Evolutionary conservation across 352 stramenopile genomes (phyloP).

Genomic region (Pythium graminicola): DNA sequence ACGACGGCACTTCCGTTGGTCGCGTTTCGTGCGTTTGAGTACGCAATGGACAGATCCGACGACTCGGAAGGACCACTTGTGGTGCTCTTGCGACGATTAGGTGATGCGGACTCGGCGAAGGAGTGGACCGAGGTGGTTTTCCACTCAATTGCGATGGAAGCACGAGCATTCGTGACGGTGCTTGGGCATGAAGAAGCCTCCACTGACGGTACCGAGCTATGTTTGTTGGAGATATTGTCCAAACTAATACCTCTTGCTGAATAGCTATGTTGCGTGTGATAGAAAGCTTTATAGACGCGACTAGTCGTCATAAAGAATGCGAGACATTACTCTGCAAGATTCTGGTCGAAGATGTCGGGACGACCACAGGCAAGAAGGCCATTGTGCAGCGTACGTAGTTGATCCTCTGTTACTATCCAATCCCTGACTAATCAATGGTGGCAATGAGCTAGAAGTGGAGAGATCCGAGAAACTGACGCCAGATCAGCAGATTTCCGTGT

Average conservation of each 20-base stretch:
- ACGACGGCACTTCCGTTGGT: slow-evolving; percentile 10
- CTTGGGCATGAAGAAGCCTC: neutral
- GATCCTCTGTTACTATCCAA: neutral
- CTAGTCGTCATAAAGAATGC: neutral
- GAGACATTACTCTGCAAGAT: slow-evolving; percentile 3
- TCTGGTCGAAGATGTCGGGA: neutral
- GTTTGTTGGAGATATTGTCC: neutral
- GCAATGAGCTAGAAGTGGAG: slow-evolving; percentile 5
- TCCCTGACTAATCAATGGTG: neutral
- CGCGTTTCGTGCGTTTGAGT: slow-evolving; percentile 13
- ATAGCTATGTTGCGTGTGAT: slow-evolving; percentile 9
- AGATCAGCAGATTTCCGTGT: slow-evolving; percentile 7
- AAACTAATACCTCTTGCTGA: neutral
- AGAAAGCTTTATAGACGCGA: slow-evolving; percentile 3
- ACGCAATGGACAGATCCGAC: neutral
- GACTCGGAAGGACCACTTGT: neutral
- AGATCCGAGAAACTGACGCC: slow-evolving; percentile 3
- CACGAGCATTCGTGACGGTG: slow-evolving; percentile 5
- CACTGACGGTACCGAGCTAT: neutral
- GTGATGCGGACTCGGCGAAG: neutral
- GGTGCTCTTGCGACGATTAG: slow-evolving; percentile 3
- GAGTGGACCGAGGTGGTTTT: slow-evolving; percentile 12
- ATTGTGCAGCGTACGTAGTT: slow-evolving; percentile 5
- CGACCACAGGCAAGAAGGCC: neutral
- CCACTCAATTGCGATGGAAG: slow-evolving; percentile 9